Percentiles rank a stretch among this genome's conserved stretches.
Evolutionary conservation across 257 asterid genomes (phyloP).

Genomic region (Nicotiana attenuata): DNA sequence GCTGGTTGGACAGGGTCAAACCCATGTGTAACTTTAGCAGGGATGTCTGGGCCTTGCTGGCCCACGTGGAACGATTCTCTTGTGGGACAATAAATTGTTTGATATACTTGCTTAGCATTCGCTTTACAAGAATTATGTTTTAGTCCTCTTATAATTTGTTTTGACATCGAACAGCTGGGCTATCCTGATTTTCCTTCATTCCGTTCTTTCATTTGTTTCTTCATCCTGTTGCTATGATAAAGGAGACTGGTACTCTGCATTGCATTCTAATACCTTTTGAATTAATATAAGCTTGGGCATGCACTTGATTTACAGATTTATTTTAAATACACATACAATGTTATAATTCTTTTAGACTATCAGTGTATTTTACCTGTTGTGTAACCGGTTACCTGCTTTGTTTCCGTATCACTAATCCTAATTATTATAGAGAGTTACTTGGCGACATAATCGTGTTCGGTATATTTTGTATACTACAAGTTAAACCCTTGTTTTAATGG

Average conservation of each 20-base stretch:
- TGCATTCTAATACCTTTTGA: neutral
- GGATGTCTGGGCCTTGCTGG: neutral
- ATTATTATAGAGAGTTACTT: too few species aligned
- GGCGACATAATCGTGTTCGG: neutral
- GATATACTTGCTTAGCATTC: neutral
- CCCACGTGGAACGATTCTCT: neutral
- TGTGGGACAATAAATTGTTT: neutral
- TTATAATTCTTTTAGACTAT: neutral
- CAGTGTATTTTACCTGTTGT: neutral
- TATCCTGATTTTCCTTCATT: neutral
- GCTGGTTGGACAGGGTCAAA: neutral
- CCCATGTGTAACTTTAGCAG: neutral
- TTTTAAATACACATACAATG: neutral
- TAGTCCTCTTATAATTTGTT: neutral
- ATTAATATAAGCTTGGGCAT: neutral
- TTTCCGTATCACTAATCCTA: neutral
- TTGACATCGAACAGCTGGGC: neutral
- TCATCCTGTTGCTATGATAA: neutral
- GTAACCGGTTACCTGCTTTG: neutral
- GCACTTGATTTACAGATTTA: neutral
- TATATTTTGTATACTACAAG: neutral
- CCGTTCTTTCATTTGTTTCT: neutral
- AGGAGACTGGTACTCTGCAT: neutral
- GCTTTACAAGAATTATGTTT: neutral
- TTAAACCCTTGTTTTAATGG: neutral